phyloP scores from a whole-genome alignment of 73 alveolate species.

The Paramecium sexaurelia region DNA sequence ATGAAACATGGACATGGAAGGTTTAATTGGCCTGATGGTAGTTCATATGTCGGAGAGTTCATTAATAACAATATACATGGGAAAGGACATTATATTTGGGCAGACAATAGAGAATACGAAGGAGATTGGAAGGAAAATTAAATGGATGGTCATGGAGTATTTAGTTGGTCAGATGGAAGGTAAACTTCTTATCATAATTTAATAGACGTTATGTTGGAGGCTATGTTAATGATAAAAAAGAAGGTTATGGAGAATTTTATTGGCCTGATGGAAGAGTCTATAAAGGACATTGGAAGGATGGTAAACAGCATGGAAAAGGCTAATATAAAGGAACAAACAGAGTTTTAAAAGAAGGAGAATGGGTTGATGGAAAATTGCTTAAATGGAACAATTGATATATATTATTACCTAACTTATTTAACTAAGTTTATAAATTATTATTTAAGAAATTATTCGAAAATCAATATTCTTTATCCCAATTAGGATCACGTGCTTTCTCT shows the following conservation, averaged over 20 bases:
- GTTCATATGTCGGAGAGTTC: slow-evolving; percentile 63
- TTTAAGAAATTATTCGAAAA: neutral
- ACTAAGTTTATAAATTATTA: neutral
- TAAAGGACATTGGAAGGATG: slow-evolving; percentile 74
- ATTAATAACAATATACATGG: slow-evolving; percentile 67
- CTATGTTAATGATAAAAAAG: slow-evolving; percentile 62
- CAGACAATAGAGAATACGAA: slow-evolving; percentile 70
- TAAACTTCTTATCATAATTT: neutral
- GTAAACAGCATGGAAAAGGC: slow-evolving; percentile 79
- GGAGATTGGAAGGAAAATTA: slow-evolving; percentile 68
- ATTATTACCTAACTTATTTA: neutral
- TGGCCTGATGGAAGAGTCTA: slow-evolving; percentile 67
- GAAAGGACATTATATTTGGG: slow-evolving; percentile 69
- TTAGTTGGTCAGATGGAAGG: slow-evolving; percentile 71
- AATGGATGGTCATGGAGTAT: slow-evolving; percentile 68
- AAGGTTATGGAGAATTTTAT: slow-evolving; percentile 73
- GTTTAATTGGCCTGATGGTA: slow-evolving; percentile 70
- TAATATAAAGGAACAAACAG: slow-evolving; percentile 71
- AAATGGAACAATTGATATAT: slow-evolving; percentile 65
- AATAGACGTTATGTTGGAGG: slow-evolving; percentile 52
- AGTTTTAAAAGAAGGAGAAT: slow-evolving; percentile 71
- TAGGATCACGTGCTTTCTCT: slow-evolving; percentile 44
- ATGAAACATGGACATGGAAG: slow-evolving; percentile 71
- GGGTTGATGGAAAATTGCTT: slow-evolving; percentile 79
- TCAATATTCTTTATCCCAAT: slow-evolving; percentile 64